Base-by-base conservation (phyloP, 2,329 filamentous ascomycete genomes). In the Colletotrichum sp. region DNA sequence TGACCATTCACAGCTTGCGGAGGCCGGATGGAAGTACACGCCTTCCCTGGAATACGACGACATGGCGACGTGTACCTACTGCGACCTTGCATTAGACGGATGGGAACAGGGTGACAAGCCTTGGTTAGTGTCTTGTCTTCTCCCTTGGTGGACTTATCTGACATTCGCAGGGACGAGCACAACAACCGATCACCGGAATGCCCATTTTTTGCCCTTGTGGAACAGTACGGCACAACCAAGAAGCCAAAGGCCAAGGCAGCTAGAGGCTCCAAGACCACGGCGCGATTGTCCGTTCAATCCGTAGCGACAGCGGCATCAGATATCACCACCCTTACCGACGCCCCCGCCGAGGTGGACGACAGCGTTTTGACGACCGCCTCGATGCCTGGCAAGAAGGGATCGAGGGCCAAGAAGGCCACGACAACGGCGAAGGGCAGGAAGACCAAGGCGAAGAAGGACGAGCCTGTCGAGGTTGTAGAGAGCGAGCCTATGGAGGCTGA, bases 101-200 rank as follows among this genome's bases (percentile, higher is more conserved):
- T 99, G 98, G 97, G 97, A 99, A 82, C 94, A 94, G 2, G 93
- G 94, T 75, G 97, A 99, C 83, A 95, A 98, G 82, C 97, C 97
- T 77, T 91, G 94, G 93, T 96, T 84, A 85, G 94, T 85, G 75
- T 81, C 77, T 67, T 66, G 49, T 52, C 39, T 69, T 55, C 57
- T 16, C n/a, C 13, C 13, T 34, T 63, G 52, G 10, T 63, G 13
- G n/a, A 32, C 24, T 15, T 21, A 32, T 69, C 81, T 85, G 74
- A 86, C 79, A 21, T 62, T 59, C 12, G 34, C 75, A 96, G 95
- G 82, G 93, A 98, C 77, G 97, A 99, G 83, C 97, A 99, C 82
- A 92, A 93, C 80, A 93, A 91, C 71, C 92, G 97, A 79, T 94
- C 94, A 2, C 92, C 95, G 0, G 89, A 94, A 28, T 99, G 97